Evolutionary conservation across 495 filamentous ascomycete genomes (phyloP), one percentile per base, ranked within the genome.

Genomic region (Xylaria acuta): DNA sequence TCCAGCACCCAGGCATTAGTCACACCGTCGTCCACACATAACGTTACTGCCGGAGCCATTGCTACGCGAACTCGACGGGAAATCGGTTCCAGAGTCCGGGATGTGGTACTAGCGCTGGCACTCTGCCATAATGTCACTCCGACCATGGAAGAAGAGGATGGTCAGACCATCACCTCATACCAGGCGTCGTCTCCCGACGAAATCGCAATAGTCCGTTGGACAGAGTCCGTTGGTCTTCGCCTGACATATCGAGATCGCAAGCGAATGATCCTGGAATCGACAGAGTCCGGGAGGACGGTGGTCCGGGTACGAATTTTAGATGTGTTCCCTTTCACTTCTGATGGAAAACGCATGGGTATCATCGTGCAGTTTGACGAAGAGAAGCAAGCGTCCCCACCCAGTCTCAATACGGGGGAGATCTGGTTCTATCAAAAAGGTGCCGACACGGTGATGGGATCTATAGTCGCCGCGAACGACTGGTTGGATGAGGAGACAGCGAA

Each of bases 371-470:
- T 98, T 76, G 74, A 85, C 18, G 83, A 90, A 20, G 86, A 87
- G 8, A 77, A 82, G 18, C 80, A 86, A 47, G 75, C 84, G 3
- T 77, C 79, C 1, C 58, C 76, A 0, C 76, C 83, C 6, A 81
- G 79, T 7, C 83, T 84, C 18, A 82, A 79, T 27, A 84, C 83
- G 45, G 87, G 89, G 36, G 95, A 98, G 76, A 94, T 98, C 30
- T 98, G 96, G 94, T 99, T 99, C 81, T 99, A 94, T 76, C 94
- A 99, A 73, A 99, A 99, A 80, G 97, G 97, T 34, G 97, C 97
- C 8, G 97, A 99, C 79, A 98, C 97, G 0, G 94, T 98, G 56
- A 99, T 99, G 97, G 86, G 90, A 20, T 87, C 92, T 16, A 98
- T 99, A 73, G 97, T 99, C 36, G 92, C 91, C 18, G 88, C 94